phyloP scores from a whole-genome alignment of 768 basidiomycete species.

The Erythrobasidium yunnanense region DNA sequence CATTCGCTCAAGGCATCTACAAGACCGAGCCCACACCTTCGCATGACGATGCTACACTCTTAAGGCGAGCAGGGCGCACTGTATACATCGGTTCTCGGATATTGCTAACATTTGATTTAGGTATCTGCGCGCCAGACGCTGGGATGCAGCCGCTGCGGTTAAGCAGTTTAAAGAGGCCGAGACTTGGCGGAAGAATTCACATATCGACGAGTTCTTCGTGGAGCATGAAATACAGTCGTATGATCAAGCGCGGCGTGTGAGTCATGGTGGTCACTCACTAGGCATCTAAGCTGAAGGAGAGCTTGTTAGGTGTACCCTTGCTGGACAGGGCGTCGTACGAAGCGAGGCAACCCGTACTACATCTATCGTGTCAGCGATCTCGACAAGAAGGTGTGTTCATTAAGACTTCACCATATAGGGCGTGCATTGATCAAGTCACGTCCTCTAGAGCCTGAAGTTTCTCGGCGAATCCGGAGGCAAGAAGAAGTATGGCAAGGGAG shows the following conservation, averaged over 20 bases:
- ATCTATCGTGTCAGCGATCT: constrained; percentile 11
- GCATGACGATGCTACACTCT: constrained; percentile 18
- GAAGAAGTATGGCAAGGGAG: background rate
- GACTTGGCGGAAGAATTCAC: constrained; percentile 1
- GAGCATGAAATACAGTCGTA: constrained; percentile 3
- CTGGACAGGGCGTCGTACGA: constrained; percentile 17
- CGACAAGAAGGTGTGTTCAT: constrained; percentile 11
- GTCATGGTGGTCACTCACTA: background rate
- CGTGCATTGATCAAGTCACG: no score
- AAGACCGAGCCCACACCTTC: constrained; percentile 7
- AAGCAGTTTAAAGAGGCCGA: constrained; percentile 26
- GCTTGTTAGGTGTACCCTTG: background rate
- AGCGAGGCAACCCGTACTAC: constrained; percentile 11
- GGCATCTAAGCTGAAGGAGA: background rate
- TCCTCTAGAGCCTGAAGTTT: background rate
- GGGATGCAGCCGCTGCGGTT: constrained; percentile 7
- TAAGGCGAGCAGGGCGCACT: background rate
- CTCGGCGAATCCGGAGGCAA: background rate
- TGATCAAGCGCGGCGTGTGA: constrained; percentile 17
- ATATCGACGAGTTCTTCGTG: constrained; percentile 8
- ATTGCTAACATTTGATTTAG: background rate
- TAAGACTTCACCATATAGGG: background rate
- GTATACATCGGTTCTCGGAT: no score
- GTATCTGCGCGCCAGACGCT: constrained; percentile 14
- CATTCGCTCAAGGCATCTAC: constrained; percentile 10